Evolutionary conservation across 768 basidiomycete genomes (phyloP).

Genomic region (Sistotremastrum niveocremeum): DNA sequence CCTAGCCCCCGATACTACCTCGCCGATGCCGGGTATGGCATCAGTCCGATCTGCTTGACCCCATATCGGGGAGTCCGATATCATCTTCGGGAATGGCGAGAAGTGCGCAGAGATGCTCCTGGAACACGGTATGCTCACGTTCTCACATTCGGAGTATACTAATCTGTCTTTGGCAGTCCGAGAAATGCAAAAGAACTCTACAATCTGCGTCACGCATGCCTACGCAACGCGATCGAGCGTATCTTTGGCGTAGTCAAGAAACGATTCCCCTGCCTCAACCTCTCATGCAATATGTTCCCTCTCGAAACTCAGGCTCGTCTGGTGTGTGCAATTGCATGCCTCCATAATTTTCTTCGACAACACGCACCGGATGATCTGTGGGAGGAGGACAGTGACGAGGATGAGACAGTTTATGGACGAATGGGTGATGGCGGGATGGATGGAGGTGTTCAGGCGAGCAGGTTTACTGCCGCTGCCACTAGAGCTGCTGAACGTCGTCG

Average conservation of each 20-base stretch:
- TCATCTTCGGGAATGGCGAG: conserved; percentile 5
- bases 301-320: conserved; percentile 9
- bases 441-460: no score
- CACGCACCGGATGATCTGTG: conserved; percentile 10
- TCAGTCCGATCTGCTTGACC: conserved; percentile 1
- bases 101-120: not conserved
- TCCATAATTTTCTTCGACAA: conserved; percentile 15
- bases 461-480: no score
- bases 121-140: no score
- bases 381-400: no score
- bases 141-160: no score
- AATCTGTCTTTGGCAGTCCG: conserved; percentile 4
- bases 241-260: conserved; percentile 14
- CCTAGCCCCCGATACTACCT: conserved; percentile 10
- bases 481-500: no score
- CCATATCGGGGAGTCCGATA: conserved; percentile 6
- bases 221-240: conserved; percentile 13
- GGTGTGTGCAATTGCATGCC: conserved; percentile 7
- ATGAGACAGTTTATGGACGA: no score
- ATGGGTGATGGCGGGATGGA: no score
- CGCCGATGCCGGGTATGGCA: conserved; percentile 4
- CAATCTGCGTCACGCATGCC: conserved; percentile 13
- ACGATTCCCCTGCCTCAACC: no score
- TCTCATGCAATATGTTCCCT: conserved; percentile 1
- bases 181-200: conserved; percentile 13